Percentiles rank a stretch among this genome's conserved stretches.
phyloP scores from a whole-genome alignment of 2,329 filamentous ascomycete species.

The Pseudocercospora pini-densiflorae region DNA sequence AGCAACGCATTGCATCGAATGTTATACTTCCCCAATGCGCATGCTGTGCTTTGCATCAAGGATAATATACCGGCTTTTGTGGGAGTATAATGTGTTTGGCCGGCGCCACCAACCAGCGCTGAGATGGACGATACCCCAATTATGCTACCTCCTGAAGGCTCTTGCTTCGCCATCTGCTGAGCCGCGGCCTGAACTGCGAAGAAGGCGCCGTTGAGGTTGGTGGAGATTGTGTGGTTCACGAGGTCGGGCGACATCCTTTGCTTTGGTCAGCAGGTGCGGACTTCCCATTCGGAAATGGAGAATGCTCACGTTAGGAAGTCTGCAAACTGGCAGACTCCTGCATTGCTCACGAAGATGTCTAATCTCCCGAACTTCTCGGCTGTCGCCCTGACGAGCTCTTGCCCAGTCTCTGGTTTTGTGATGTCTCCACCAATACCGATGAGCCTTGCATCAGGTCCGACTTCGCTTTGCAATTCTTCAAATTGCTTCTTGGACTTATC shows the following conservation, averaged over 20 bases:
- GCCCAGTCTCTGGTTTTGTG: constrained; percentile 72
- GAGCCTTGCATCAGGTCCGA: constrained; percentile 48
- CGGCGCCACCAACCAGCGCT: constrained; percentile 76
- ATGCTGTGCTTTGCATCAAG: constrained; percentile 82
- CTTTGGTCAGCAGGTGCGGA: constrained; percentile 9
- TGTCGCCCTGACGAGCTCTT: constrained; percentile 67
- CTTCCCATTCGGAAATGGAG: neutral
- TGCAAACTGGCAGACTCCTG: constrained; percentile 84
- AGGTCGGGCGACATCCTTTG: constrained; percentile 69
- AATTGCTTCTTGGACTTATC: constrained; percentile 54
- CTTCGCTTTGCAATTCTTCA: constrained; percentile 53
- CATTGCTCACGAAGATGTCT: constrained; percentile 82
- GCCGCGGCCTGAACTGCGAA: constrained; percentile 85
- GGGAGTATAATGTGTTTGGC: constrained; percentile 84
- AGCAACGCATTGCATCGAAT: constrained; percentile 85
- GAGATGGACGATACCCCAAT: constrained; percentile 76
- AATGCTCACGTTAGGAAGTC: constrained; percentile 72
- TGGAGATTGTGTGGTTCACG: constrained; percentile 72
- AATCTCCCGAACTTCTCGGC: constrained; percentile 62
- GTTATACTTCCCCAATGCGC: constrained; percentile 73
- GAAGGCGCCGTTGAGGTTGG: constrained; percentile 88
- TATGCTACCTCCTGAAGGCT: constrained; percentile 73
- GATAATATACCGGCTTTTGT: constrained; percentile 83
- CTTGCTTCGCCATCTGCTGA: constrained; percentile 73
- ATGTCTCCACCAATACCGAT: constrained; percentile 78